phyloP scores from a whole-genome alignment of 176 grass and related monocot genomes.

The Oryza officinalis region DNA sequence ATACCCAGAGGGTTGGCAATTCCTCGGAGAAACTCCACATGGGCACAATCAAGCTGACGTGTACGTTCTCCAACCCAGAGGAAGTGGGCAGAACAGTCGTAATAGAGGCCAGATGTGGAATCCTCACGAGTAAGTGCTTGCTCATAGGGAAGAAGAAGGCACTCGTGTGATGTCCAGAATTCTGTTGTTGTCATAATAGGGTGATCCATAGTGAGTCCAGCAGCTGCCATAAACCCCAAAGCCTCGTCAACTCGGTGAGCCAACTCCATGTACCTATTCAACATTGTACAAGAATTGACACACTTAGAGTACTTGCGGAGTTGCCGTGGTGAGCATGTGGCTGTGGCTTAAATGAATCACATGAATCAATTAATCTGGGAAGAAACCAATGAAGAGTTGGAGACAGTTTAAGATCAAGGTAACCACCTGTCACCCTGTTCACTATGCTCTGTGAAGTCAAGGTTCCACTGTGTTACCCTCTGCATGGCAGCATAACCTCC shows the following conservation, averaged over 20 bases:
- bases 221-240: conserved; percentile 89
- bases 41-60: conserved; percentile 88
- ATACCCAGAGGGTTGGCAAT: conserved; percentile 89
- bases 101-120: conserved; percentile 73
- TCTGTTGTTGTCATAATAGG: conserved; percentile 90
- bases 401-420: not conserved
- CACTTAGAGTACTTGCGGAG: not conserved
- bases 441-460: conserved; percentile 84
- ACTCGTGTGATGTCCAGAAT: conserved; percentile 95
- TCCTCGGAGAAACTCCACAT: conserved; percentile 84
- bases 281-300: conserved; percentile 32
- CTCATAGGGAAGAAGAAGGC: conserved; percentile 89
- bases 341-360: conserved; percentile 1
- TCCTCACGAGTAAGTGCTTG: conserved; percentile 84
- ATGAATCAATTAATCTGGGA: not conserved
- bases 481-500: conserved; percentile 98
- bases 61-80: conserved; percentile 91
- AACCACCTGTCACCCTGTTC: conserved; percentile 87
- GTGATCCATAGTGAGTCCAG: conserved; percentile 77
- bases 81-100: conserved; percentile 94
- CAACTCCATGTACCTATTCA: conserved; percentile 82
- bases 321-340: not conserved
- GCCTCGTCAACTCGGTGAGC: conserved; percentile 87
- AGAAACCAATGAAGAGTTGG: not conserved
- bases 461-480: conserved; percentile 89